Percentiles rank a stretch among this genome's conserved stretches.
phyloP scores from a whole-genome alignment of 129 eudicot species.

The Centrapalus pauciflorus region DNA sequence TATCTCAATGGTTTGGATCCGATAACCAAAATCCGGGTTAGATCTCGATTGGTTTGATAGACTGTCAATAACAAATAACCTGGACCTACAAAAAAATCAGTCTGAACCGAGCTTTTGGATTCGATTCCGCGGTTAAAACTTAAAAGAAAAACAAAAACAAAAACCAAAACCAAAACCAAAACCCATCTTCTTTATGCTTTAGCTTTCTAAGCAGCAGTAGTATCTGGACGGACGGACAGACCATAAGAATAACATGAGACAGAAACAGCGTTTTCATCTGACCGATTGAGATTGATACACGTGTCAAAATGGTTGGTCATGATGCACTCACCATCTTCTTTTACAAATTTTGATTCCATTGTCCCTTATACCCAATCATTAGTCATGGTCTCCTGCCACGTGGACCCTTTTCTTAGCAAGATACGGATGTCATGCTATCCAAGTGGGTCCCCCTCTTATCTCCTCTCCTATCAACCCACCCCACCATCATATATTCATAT shows the following conservation, averaged over 20 bases:
- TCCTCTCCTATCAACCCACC: slow-evolving; percentile 22
- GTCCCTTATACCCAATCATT: slow-evolving; percentile 5
- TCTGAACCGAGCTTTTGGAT: too few species aligned
- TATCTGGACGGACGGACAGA: too few species aligned
- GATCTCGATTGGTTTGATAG: too few species aligned
- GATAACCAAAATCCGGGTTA: too few species aligned
- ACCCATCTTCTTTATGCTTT: not conserved
- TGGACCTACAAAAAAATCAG: too few species aligned
- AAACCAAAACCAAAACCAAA: not conserved
- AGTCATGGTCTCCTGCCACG: slow-evolving; percentile 38
- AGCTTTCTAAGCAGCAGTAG: too few species aligned
- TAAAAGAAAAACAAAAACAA: not conserved
- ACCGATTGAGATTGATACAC: slow-evolving; percentile 15
- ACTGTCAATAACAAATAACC: too few species aligned
- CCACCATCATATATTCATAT: slow-evolving; percentile 3
- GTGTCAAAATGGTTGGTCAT: slow-evolving; percentile 26
- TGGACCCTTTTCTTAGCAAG: slow-evolving; percentile 10
- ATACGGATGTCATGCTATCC: slow-evolving; percentile 16
- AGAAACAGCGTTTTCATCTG: not conserved
- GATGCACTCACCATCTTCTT: not conserved
- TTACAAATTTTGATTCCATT: slow-evolving; percentile 10
- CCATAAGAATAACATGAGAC: too few species aligned
- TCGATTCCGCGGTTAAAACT: too few species aligned
- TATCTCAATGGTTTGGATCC: too few species aligned
- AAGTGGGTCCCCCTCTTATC: slow-evolving; percentile 32